Base-by-base conservation (phyloP, 495 filamentous ascomycete species). In the Geoglossum glabrum region DNA sequence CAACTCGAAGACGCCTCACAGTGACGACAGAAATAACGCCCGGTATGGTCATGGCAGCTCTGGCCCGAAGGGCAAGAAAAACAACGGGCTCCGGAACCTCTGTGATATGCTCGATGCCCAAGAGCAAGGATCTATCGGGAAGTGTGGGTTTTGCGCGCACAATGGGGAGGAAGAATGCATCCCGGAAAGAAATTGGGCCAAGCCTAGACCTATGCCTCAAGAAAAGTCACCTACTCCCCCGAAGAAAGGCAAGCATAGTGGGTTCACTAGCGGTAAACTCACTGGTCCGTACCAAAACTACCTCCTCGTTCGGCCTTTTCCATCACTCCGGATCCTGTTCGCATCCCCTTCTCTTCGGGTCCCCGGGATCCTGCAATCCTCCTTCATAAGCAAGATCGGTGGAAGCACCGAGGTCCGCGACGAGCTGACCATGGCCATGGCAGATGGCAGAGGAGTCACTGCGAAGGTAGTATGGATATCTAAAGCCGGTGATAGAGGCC, bases 241-340 rank as follows among this genome's bases (percentile, higher is more conserved):
- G 54, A 31, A 15, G 10, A 60, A 15, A 30, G 19, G 11, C 43
- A 7, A 54, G 27, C 43, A 19, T 58, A 55, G 6, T 30, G 38
- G 47, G 17, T 55, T 49, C 33, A 45, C 46, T 55, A 63, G 61
- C 30, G 67, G 69, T 23, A 64, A 64, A 50, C 60, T 74, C 10
- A 62, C 64, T 19, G 72, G 73, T 9, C 64, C 74, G n/a, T 76
- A 76, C 61, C 66, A 77, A 57, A 52, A 68, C 27, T 85, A 82
- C 63, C 71, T 85, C 33, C 73, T 83, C 54, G 70, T 85, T 45
- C 76, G 80, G 0, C 80, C 81, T 0, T 71, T 71, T 58, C 81
- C 81, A 2, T 78, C 70, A 57, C 69, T 84, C 3, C 73, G 76
- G 26, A 77, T 83, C 59, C 73, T 84, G n/a, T 84, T 84, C 69